phyloP scores from a whole-genome alignment of 2,329 filamentous ascomycete species.

The Paecilomyces niveus region DNA sequence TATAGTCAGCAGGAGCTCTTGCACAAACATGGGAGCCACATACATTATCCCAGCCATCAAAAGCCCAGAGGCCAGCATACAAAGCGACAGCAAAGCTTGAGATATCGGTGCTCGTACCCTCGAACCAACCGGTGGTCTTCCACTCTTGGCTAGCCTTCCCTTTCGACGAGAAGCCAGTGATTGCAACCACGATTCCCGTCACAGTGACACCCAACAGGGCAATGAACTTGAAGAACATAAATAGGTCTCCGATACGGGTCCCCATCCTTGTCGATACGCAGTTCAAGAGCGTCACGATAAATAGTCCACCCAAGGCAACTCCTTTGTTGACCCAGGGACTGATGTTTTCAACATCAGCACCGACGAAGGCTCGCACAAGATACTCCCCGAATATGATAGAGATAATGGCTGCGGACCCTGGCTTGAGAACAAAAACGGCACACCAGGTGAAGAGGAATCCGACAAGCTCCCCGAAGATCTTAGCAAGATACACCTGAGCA shows the following conservation, averaged over 20 bases:
- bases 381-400: conserved; percentile 98
- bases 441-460: conserved; percentile 97
- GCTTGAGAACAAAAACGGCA: conserved; percentile 87
- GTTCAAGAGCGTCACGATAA: conserved; percentile 75
- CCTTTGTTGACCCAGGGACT: conserved; percentile 86
- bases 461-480: conserved; percentile 89
- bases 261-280: conserved; percentile 85
- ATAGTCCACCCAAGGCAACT: conserved; percentile 70
- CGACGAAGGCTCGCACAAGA: conserved; percentile 77
- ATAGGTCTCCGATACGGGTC: conserved; percentile 78
- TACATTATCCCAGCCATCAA: conserved; percentile 98
- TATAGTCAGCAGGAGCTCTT: conserved; percentile 5
- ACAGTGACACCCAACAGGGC: conserved; percentile 81
- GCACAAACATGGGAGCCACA: conserved; percentile 28
- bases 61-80: conserved; percentile 95
- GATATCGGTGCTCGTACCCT: conserved; percentile 69
- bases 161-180: conserved; percentile 72
- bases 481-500: conserved; percentile 85
- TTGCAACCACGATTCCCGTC: conserved; percentile 80
- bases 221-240: conserved; percentile 97
- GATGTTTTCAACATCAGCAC: conserved; percentile 73
- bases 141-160: conserved; percentile 73
- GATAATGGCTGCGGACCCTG: conserved; percentile 87
- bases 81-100: conserved; percentile 89
- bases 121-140: conserved; percentile 84